These are phyloP conservation scores for Bruguiera parviflora DNA, from an alignment of 345 rosid genomes.

Conservation along the genomic window DNA sequence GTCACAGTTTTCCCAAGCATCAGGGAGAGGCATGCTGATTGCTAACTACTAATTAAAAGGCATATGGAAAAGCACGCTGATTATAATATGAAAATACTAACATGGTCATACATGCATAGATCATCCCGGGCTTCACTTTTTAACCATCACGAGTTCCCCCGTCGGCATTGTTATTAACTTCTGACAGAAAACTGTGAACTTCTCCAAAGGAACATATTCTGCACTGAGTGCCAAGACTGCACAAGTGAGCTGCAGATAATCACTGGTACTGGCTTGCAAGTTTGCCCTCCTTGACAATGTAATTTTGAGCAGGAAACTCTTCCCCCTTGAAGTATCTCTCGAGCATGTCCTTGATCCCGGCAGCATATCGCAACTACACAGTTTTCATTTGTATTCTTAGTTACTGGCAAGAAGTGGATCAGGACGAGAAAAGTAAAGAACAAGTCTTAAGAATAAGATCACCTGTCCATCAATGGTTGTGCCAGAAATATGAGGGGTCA, in stretches of 20 bases:
- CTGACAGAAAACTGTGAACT: neutral
- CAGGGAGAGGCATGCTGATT: too few relatives aligned
- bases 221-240: neutral
- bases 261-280: conserved; percentile 79
- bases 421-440: neutral
- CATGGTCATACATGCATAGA: neutral
- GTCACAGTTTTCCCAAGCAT: too few relatives aligned
- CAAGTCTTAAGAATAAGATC: neutral
- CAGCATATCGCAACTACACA: conserved; percentile 78
- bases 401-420: neutral
- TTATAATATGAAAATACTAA: too few relatives aligned
- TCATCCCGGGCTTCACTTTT: neutral
- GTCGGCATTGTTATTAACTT: neutral
- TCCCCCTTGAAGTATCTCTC: conserved; percentile 87
- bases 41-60: too few relatives aligned
- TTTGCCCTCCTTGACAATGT: conserved; percentile 81
- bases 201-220: neutral
- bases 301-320: conserved; percentile 69
- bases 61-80: too few relatives aligned
- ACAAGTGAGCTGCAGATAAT: conserved; percentile 4
- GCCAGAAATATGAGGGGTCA: conserved; percentile 98
- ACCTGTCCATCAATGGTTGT: conserved; percentile 97
- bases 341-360: conserved; percentile 89
- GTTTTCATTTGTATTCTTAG: conserved; percentile 12
- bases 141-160: conserved; percentile 1